These are phyloP conservation scores for Apophysomyces trapeziformis DNA, from an alignment of 371 early-diverging fungal genomes.

Conservation along the genomic window DNA sequence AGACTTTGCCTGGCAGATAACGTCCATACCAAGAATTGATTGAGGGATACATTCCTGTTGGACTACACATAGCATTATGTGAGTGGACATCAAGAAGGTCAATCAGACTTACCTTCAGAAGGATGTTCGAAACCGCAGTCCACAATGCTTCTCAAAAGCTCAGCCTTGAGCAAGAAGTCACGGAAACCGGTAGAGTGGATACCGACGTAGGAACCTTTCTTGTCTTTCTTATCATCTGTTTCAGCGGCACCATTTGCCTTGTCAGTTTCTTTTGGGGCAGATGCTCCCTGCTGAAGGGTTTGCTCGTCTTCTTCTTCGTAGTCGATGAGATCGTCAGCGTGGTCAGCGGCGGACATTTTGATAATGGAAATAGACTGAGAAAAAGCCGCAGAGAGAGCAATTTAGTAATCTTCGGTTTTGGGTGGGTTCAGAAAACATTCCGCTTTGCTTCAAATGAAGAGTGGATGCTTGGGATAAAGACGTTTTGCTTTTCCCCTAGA, in stretches of 20 bases:
- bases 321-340: conserved; percentile 93
- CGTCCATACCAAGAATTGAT: conserved; percentile 95
- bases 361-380: conserved; percentile 2
- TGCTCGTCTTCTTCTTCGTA: conserved; percentile 87
- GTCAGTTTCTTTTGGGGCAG: not conserved
- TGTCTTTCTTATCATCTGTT: conserved; percentile 72
- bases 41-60: conserved; percentile 99
- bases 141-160: conserved; percentile 91
- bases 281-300: conserved; percentile 50
- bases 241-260: not conserved
- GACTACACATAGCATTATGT: conserved; percentile 56
- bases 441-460: not conserved
- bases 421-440: not conserved
- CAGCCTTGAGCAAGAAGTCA: conserved; percentile 97
- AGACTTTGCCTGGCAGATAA: conserved; percentile 98
- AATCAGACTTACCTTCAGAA: conserved; percentile 76
- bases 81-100: not conserved
- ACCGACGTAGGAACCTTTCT: conserved; percentile 97
- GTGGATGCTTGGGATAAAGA: not conserved
- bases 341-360: conserved; percentile 64
- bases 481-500: conserved; percentile 1
- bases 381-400: conserved; percentile 1
- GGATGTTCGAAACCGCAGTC: conserved; percentile 99
- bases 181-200: conserved; percentile 98
- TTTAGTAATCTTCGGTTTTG: conserved; percentile 5